Percentiles rank a stretch among this genome's conserved stretches.
phyloP scores from a whole-genome alignment of 257 asterid species.

The Ilex aquifolium region DNA sequence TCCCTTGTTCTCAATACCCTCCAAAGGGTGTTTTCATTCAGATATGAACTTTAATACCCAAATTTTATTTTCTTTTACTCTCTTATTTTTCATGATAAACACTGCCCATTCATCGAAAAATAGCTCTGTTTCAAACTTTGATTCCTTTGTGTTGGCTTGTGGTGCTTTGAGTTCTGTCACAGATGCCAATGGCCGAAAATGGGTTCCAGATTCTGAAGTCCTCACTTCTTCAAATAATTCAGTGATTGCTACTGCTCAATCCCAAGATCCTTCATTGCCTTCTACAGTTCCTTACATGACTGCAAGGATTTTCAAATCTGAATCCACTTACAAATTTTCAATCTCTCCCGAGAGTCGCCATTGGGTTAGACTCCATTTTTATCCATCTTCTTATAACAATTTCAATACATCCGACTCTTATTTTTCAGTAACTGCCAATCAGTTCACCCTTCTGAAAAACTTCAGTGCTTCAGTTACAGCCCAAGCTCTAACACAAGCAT shows the following conservation, averaged over 20 bases:
- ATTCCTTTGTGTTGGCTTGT: conserved; percentile 36
- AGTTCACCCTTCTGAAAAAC: conserved; percentile 46
- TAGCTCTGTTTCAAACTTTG: conserved; percentile 13
- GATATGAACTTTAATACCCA: too few relatives aligned
- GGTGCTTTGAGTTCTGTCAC: conserved; percentile 39
- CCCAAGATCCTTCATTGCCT: conserved; percentile 62
- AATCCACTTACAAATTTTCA: conserved; percentile 50
- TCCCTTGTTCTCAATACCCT: conserved; percentile 3
- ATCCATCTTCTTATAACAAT: conserved; percentile 65
- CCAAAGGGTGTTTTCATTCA: background rate
- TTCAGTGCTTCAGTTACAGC: conserved; percentile 71
- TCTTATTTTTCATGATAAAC: too few relatives aligned
- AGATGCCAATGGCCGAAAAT: conserved; percentile 54
- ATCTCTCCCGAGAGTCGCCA: conserved; percentile 38
- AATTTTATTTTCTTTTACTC: too few relatives aligned
- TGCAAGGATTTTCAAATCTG: conserved; percentile 61
- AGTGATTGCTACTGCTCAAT: conserved; percentile 31
- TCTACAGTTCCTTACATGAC: conserved; percentile 64
- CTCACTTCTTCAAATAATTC: conserved; percentile 31
- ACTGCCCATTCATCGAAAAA: too few relatives aligned
- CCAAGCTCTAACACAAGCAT: conserved; percentile 76
- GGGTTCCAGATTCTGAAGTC: conserved; percentile 61
- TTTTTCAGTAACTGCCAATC: conserved; percentile 47
- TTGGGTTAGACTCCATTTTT: conserved; percentile 71
- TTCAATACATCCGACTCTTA: conserved; percentile 57